Evolutionary conservation across 192 early-diverging fungal species (phyloP), one percentile per base, ranked within the genome.

Genomic region (Coemansia sp.): DNA sequence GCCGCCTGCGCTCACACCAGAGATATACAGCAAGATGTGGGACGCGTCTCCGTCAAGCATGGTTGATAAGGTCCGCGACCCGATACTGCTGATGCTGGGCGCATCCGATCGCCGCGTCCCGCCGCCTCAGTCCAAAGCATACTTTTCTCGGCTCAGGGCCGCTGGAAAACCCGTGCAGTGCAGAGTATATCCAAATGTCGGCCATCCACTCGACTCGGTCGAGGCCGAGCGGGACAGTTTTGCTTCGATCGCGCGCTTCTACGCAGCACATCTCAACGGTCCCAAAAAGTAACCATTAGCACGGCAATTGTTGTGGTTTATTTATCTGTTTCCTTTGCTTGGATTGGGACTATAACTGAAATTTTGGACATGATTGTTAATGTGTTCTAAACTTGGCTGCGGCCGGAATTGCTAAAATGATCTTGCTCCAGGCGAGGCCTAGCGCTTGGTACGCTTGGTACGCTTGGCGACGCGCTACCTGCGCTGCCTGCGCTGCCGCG

Each of bases 81-180:
- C 91, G 5, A 72, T 83, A 28, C 63, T 93, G 62, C 58, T 91
- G 67, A 64, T 89, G 27, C 63, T 93, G 19, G 91, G 91, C 6
- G 66, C 79, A 0, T 64, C 68, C 11, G 91, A 93, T 55, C 84
- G 89, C 22, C 85, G 91, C 16, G 90, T 93, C 25, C 91, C 91
- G 28, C 85, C 84, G 8, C 69, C 72, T 28, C 85, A 93, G 60
- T 86, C 86, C 1, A 56, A 74, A 42, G 59, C 67, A 10, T 83
- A 69, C 60, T 82, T 69, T 47, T 55, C 66, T 19, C 69, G 67
- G 16, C 62, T 85, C 50, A 74, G 65, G 65, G 75, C 69, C 23
- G 75, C 70, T 58, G 62, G 56, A 5, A 70, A 67, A 11, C 69
- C 69, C 2, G 78, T 65, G 29, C 69, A 76, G 34, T 83, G 84